Conservation (phyloP, 805 yeast genomes). For the Kregervanrija delftensis region DNA sequence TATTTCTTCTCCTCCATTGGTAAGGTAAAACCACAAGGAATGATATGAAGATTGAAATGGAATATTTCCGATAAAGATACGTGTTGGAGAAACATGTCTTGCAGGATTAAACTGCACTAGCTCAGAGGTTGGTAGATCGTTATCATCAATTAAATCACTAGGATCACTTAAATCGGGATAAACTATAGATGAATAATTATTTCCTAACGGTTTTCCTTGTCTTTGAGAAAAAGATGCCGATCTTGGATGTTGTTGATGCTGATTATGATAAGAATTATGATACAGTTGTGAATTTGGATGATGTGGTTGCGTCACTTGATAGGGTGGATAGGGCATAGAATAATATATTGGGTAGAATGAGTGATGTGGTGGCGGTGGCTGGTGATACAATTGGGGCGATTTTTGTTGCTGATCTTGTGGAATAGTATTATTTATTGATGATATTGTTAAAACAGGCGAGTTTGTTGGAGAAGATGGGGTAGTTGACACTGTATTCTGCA, state of each 20-base stretch:
- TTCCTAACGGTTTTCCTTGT: slow-evolving; percentile 12
- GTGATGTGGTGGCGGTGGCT: no score
- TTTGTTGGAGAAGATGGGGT: not conserved
- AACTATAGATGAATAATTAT: slow-evolving; percentile 21
- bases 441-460: not conserved
- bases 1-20: slow-evolving; percentile 1
- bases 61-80: slow-evolving; percentile 50
- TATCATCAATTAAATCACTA: slow-evolving; percentile 13
- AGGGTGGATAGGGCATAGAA: no score
- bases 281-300: no score
- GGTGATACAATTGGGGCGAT: not conserved
- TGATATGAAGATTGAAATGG: slow-evolving; percentile 33
- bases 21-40: slow-evolving; percentile 1
- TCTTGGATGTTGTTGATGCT: slow-evolving; percentile 3
- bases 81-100: slow-evolving; percentile 33
- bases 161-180: slow-evolving; percentile 18
- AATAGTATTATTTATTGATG: no score
- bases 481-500: not conserved
- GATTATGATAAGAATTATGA: no score
- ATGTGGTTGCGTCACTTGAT: no score
- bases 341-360: no score
- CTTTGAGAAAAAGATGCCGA: not conserved
- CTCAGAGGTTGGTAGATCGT: slow-evolving; percentile 17
- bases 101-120: slow-evolving; percentile 16
- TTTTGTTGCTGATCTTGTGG: not conserved